Base-by-base conservation (phyloP, 106 monocot genomes). In the Gastrodia elata region DNA sequence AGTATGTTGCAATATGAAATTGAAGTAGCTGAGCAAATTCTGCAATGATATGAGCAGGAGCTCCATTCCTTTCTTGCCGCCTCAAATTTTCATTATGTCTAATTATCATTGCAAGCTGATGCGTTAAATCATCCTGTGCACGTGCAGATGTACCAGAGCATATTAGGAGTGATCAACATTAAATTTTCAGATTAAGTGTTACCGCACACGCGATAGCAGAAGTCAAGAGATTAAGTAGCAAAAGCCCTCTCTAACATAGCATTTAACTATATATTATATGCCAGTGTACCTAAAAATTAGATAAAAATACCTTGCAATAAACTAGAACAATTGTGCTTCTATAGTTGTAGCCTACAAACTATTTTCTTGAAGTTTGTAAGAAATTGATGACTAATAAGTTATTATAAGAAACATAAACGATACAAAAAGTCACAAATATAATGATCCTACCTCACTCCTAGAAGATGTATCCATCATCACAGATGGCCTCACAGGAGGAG, bases 401-500 rank as follows among this genome's bases (percentile, higher is more conserved):
- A n/a, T 67, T 5, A 67, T 13, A 67, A 37, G 67, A 67, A 67
- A 20, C 1, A 15, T 36, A 15, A 34, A 32, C 18, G 36, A 37
- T 35, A 37, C 67, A 67, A 61, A 61, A 30, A 28, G 26, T 61
- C 30, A 18, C 13, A 22, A 56, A 2, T 18, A 38, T 36, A 5
- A 70, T 37, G 18, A 70, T 74, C 79, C 78, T 30, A 93, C 97
- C 93, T 98, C 97, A 82, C 97, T 98, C 71, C 93, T 88, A 55
- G 88, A 88, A 49, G 97, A 98, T 20, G 97, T 91, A 77, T 98
- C 93, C 97, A 98, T 98, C 97, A 98, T 98, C 39, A 98, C 97
- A 78, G 97, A 98, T 73, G 97, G 97, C 73, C 97, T 83, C 26
- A 98, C 97, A 68, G 97, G 97, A 49, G 97, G 97, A 36, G 97